Conservation (phyloP, 495 filamentous ascomycete genomes). For the Penicillium bovifimosum region DNA sequence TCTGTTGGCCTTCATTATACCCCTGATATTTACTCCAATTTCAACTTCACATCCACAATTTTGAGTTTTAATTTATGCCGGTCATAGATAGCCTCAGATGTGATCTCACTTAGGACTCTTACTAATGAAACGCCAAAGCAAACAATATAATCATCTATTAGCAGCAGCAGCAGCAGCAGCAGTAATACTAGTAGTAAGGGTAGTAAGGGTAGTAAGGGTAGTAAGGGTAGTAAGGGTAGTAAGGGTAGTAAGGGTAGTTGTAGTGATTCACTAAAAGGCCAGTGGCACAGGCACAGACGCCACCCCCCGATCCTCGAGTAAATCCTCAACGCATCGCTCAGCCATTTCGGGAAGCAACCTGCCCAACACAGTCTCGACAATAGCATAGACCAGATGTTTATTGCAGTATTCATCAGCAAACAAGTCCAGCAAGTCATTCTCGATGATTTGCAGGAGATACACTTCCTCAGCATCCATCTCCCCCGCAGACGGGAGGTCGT, state of each 20-base stretch:
- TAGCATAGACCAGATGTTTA: conserved; percentile 75
- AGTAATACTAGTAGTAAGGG: too few species aligned
- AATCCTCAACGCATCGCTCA: conserved; percentile 62
- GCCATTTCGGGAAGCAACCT: conserved; percentile 79
- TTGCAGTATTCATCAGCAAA: conserved; percentile 82
- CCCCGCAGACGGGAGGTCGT: conserved; percentile 15
- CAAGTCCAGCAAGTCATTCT: conserved; percentile 57
- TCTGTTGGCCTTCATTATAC: conserved; percentile 15
- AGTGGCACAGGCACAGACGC: conserved; percentile 13
- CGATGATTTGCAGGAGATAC: conserved; percentile 40
- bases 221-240: too few species aligned
- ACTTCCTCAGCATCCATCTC: conserved; percentile 29
- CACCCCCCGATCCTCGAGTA: conserved; percentile 66
- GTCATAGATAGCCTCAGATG: conserved; percentile 5
- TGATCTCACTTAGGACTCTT: conserved; percentile 8
- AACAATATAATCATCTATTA: background rate
- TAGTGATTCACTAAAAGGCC: conserved; percentile 6
- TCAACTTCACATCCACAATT: conserved; percentile 7
- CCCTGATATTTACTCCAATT: conserved; percentile 15
- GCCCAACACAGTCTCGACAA: conserved; percentile 72
- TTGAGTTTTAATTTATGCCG: conserved; percentile 4
- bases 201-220: too few species aligned
- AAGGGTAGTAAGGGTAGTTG: too few species aligned
- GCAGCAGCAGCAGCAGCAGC: too few species aligned
- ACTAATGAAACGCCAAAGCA: background rate